Conservation (phyloP, 768 basidiomycete genomes). For the Amyloporia xantha region DNA sequence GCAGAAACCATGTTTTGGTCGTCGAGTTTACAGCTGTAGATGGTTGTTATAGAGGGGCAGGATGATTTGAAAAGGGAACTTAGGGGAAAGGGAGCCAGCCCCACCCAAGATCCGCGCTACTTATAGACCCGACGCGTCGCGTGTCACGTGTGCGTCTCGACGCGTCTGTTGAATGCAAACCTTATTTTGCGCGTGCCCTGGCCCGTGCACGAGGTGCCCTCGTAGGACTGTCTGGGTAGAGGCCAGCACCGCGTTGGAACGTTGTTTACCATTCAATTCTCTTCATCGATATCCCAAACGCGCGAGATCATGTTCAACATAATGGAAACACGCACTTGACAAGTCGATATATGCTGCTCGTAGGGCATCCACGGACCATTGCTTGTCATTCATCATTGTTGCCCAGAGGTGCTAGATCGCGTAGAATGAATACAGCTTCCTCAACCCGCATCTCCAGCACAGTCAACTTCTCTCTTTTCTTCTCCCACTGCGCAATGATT, state of each 20-base stretch:
- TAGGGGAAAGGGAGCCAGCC: constrained; percentile 3
- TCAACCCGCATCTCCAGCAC: constrained; percentile 84
- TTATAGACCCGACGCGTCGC: constrained; percentile 23
- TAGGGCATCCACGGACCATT: not conserved
- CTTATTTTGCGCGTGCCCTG: constrained; percentile 17
- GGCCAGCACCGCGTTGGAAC: too few species aligned
- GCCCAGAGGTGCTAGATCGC: constrained; percentile 59
- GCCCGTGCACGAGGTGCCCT: constrained; percentile 1
- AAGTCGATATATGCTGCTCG: not conserved
- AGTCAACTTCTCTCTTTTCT: constrained; percentile 64
- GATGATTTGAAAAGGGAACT: constrained; percentile 3
- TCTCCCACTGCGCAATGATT: constrained; percentile 65
- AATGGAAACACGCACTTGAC: not conserved
- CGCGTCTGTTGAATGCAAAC: constrained; percentile 27
- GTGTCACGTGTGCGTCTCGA: constrained; percentile 21
- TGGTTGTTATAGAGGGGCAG: constrained; percentile 7
- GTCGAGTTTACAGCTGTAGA: constrained; percentile 4
- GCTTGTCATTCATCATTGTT: constrained; percentile 38
- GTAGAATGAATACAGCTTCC: constrained; percentile 81
- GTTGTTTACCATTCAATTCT: too few species aligned
- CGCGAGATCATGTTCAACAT: not conserved
- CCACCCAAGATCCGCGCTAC: constrained; percentile 5
- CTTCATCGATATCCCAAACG: too few species aligned
- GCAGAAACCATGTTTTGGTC: constrained; percentile 11
- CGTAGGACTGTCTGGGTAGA: too few species aligned